phyloP scores from a whole-genome alignment of 768 basidiomycete species.

The Russula ochroleuca region DNA sequence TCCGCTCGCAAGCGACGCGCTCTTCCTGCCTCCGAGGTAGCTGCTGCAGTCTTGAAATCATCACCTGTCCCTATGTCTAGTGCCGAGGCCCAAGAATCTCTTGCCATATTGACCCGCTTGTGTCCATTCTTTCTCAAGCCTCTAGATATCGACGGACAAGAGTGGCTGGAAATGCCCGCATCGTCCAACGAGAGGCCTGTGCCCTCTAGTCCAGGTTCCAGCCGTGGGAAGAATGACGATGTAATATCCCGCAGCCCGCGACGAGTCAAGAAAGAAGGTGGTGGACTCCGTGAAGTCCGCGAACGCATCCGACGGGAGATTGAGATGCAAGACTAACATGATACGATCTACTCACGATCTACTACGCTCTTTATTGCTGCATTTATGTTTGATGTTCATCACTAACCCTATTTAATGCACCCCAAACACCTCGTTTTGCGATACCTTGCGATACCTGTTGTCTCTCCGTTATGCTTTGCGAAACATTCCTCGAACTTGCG shows the following conservation, averaged over 20 bases:
- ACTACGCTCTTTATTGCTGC: constrained; percentile 15
- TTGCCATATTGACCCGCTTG: constrained; percentile 57
- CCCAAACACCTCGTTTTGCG: constrained; percentile 22
- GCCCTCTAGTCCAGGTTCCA: constrained; percentile 49
- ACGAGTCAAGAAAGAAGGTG: constrained; percentile 62
- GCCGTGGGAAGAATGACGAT: constrained; percentile 50
- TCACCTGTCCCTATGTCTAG: constrained; percentile 75
- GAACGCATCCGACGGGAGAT: constrained; percentile 79
- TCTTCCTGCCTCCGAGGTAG: constrained; percentile 62
- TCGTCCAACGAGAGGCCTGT: constrained; percentile 30
- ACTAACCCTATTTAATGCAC: constrained; percentile 4
- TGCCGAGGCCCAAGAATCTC: constrained; percentile 72
- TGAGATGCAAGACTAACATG: constrained; percentile 54
- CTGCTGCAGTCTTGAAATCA: constrained; percentile 68
- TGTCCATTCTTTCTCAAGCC: constrained; percentile 79
- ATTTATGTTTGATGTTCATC: constrained; percentile 17
- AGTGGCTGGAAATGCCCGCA: constrained; percentile 59
- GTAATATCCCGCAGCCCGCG: constrained; percentile 67
- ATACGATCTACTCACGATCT: constrained; percentile 17
- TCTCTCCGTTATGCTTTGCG: constrained; percentile 6
- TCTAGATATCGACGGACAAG: constrained; percentile 55
- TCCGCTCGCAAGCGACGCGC: constrained; percentile 65
- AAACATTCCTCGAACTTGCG: constrained; percentile 15
- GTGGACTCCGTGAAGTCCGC: constrained; percentile 72
- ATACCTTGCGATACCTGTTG: constrained; percentile 27